These are phyloP conservation scores for Populus deltoides DNA, from an alignment of 345 rosid genomes.

Conservation along the genomic window DNA sequence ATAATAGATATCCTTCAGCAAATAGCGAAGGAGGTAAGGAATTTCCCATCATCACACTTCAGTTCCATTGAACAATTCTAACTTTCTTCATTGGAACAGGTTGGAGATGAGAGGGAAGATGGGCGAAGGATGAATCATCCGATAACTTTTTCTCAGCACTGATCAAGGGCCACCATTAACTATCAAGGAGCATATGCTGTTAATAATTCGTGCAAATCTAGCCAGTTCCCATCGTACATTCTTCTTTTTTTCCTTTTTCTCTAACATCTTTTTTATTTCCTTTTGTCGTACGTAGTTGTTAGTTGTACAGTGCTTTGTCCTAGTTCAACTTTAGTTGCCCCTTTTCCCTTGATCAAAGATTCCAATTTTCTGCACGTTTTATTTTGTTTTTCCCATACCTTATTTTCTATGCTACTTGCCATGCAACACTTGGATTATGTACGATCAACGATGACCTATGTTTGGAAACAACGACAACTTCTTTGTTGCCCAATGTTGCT, in stretches of 20 bases:
- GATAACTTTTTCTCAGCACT: constrained; percentile 49
- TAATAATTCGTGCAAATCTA: constrained; percentile 21
- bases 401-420: not conserved
- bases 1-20: constrained; percentile 61
- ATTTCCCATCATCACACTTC: constrained; percentile 4
- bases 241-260: not conserved
- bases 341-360: not conserved
- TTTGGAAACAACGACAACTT: not conserved
- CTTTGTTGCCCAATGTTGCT: not conserved
- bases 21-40: constrained; percentile 61
- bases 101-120: constrained; percentile 49
- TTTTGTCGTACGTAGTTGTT: constrained; percentile 13
- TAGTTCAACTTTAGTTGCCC: not conserved
- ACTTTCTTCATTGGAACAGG: constrained; percentile 37
- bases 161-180: constrained; percentile 48
- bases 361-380: not conserved
- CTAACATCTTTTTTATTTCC: not conserved
- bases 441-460: not conserved
- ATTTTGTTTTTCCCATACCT: too few relatives aligned
- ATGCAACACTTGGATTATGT: constrained; percentile 1
- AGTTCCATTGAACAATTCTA: not conserved
- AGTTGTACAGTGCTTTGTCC: constrained; percentile 36
- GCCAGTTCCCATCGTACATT: constrained; percentile 8
- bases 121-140: constrained; percentile 41
- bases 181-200: constrained; percentile 15